A percentile compares a stretch with the other conserved stretches of the same genome.
Evolutionary conservation across 1,284 basidiomycete species (phyloP).

Genomic region (Lentinula novae-zelandiae): DNA sequence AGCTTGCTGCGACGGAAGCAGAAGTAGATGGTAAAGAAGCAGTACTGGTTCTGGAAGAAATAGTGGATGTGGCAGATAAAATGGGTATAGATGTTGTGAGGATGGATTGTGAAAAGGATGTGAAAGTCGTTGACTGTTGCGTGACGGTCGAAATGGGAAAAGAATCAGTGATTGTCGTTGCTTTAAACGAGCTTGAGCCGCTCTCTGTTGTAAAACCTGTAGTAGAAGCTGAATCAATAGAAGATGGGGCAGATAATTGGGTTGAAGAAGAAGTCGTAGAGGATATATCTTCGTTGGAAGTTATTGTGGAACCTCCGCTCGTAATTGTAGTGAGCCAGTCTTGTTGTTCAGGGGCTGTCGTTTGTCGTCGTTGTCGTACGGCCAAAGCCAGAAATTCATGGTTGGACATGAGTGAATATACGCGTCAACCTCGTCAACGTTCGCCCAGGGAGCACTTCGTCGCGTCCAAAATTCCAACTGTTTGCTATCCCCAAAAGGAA

Average conservation of each 20-base stretch:
- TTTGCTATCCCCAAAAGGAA: not conserved
- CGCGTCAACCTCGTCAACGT: not conserved
- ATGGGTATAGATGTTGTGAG: slow-evolving; percentile 25
- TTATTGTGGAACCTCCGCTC: slow-evolving; percentile 11
- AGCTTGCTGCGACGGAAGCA: slow-evolving; percentile 11
- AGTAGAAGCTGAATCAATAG: not conserved
- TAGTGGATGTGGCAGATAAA: slow-evolving; percentile 17
- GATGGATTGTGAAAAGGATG: slow-evolving; percentile 36
- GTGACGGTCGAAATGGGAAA: slow-evolving; percentile 32
- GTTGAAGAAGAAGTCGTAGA: not conserved
- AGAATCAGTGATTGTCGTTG: slow-evolving; percentile 31
- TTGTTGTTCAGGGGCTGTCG: slow-evolving; percentile 2
- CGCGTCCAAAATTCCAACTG: not conserved
- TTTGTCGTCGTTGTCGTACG: slow-evolving; percentile 9
- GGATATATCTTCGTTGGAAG: not conserved
- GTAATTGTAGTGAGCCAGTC: slow-evolving; percentile 14
- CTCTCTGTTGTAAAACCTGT: not conserved
- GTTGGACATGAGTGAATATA: not conserved
- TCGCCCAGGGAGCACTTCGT: not conserved
- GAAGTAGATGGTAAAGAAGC: slow-evolving; percentile 17
- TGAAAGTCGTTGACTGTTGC: slow-evolving; percentile 40
- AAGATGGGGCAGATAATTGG: not conserved
- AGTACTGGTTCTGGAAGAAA: slow-evolving; percentile 21
- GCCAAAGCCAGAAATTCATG: slow-evolving; percentile 9
- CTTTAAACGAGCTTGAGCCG: slow-evolving; percentile 20